Percentiles rank a stretch among this genome's conserved stretches.
phyloP scores from a whole-genome alignment of 352 stramenopile genomes.

The Globisporangium iwayamae region DNA sequence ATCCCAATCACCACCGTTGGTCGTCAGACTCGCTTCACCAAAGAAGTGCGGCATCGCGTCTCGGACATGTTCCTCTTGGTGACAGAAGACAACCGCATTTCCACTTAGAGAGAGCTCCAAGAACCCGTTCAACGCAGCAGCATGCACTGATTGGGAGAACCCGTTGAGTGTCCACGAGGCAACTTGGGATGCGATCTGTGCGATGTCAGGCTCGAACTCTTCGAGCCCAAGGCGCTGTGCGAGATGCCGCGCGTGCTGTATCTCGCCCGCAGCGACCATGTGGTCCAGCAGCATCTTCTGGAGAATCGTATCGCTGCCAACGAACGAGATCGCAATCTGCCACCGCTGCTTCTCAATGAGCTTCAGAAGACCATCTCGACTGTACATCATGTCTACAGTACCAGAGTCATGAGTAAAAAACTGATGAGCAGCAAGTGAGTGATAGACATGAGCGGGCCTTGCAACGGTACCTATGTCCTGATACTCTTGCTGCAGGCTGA shows the following conservation, averaged over 20 bases:
- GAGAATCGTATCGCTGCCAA: conserved; percentile 46
- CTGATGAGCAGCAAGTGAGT: not conserved
- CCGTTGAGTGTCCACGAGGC: conserved; percentile 6
- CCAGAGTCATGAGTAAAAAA: not conserved
- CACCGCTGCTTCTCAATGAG: conserved; percentile 65
- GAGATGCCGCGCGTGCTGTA: conserved; percentile 25
- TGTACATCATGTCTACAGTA: conserved; percentile 49
- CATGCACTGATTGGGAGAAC: conserved; percentile 9
- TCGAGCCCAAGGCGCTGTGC: conserved; percentile 31
- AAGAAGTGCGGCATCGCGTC: conserved; percentile 30
- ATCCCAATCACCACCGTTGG: not conserved
- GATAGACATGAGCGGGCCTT: not conserved
- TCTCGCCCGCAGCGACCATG: conserved; percentile 35
- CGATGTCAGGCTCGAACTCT: conserved; percentile 35
- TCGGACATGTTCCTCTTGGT: conserved; percentile 26
- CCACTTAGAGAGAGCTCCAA: conserved; percentile 23
- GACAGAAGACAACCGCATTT: conserved; percentile 38
- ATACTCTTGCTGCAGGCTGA: conserved; percentile 48
- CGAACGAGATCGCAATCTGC: conserved; percentile 63
- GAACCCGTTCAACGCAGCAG: conserved; percentile 12
- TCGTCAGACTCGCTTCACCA: not conserved
- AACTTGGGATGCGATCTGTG: conserved; percentile 18
- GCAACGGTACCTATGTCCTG: conserved; percentile 35
- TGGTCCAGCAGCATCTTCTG: conserved; percentile 47
- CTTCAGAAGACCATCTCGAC: conserved; percentile 45